phyloP scores from a whole-genome alignment of 176 grass and related monocot species.

The Eremochloa ophiuroides region DNA sequence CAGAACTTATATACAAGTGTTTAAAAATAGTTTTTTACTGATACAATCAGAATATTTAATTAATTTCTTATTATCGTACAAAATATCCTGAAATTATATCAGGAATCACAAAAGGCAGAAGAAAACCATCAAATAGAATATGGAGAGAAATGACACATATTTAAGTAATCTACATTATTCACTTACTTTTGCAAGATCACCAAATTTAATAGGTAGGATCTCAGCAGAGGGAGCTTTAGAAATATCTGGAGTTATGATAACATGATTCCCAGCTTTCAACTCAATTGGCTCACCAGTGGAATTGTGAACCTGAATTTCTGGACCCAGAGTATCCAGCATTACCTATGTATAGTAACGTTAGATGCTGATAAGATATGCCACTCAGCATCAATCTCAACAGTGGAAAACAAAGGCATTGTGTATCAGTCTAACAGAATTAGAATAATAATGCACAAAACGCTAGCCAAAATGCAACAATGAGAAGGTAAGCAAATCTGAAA shows the following conservation, averaged over 20 bases:
- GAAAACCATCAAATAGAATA: not conserved
- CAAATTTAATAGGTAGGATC: slow-evolving; percentile 75
- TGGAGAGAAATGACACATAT: not conserved
- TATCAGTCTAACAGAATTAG: not conserved
- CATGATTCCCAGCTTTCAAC: slow-evolving; percentile 67
- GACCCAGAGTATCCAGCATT: slow-evolving; percentile 95
- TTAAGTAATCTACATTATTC: not conserved
- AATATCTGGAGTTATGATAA: slow-evolving; percentile 74
- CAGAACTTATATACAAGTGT: not conserved
- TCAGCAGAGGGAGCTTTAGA: slow-evolving; percentile 66
- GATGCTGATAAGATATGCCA: slow-evolving; percentile 1
- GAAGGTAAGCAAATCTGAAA: not conserved
- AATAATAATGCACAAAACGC: not conserved
- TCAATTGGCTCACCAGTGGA: slow-evolving; percentile 58
- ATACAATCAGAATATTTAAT: slow-evolving; percentile 2
- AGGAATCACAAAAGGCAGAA: not conserved
- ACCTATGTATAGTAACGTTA: slow-evolving; percentile 47
- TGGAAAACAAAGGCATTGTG: not conserved
- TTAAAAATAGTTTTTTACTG: not conserved
- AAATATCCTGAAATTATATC: not conserved
- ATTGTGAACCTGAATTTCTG: slow-evolving; percentile 95
- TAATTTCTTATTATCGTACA: not conserved
- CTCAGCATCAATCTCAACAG: not conserved
- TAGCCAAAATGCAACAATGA: not conserved
- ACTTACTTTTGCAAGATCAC: slow-evolving; percentile 83